These are phyloP conservation scores for Debaryomyces udenii DNA, from an alignment of 1,139 yeast species.

Conservation along the genomic window DNA sequence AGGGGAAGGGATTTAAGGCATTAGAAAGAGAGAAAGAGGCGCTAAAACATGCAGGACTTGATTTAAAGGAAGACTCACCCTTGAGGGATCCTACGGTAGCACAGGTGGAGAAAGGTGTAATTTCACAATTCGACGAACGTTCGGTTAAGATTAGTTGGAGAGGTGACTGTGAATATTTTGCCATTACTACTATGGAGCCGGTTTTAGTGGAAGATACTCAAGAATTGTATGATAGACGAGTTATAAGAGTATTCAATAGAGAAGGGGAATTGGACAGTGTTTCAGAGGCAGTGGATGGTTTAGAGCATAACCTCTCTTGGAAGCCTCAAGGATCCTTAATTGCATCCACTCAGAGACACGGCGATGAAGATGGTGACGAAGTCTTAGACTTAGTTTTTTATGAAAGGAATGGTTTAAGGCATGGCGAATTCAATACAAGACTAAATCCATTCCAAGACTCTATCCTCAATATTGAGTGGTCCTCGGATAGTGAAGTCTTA, in stretches of 20 bases:
- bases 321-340: constrained; percentile 88
- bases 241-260: constrained; percentile 78
- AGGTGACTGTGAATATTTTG: constrained; percentile 88
- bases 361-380: constrained; percentile 51
- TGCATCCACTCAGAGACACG: constrained; percentile 73
- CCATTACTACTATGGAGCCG: constrained; percentile 65
- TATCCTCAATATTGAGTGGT: constrained; percentile 72
- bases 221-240: constrained; percentile 62
- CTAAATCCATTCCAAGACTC: constrained; percentile 49
- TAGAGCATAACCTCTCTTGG: constrained; percentile 79
- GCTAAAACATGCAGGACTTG: constrained; percentile 70
- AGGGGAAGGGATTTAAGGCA: constrained; percentile 92
- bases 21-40: constrained; percentile 64
- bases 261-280: constrained; percentile 81
- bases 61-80: constrained; percentile 51
- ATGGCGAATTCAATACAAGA: constrained; percentile 80
- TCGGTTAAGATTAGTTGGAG: constrained; percentile 76
- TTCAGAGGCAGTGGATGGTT: constrained; percentile 86
- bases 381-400: constrained; percentile 70
- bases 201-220: constrained; percentile 44
- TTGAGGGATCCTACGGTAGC: constrained; percentile 93
- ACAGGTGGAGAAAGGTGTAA: constrained; percentile 67
- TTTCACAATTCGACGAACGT: constrained; percentile 55
- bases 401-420: constrained; percentile 91
- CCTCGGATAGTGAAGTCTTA: constrained; percentile 76